A percentile compares a stretch with the other conserved stretches of the same genome.
These are phyloP conservation scores for Striga asiatica DNA, from an alignment of 257 asterid species.

Conservation along the genomic window DNA sequence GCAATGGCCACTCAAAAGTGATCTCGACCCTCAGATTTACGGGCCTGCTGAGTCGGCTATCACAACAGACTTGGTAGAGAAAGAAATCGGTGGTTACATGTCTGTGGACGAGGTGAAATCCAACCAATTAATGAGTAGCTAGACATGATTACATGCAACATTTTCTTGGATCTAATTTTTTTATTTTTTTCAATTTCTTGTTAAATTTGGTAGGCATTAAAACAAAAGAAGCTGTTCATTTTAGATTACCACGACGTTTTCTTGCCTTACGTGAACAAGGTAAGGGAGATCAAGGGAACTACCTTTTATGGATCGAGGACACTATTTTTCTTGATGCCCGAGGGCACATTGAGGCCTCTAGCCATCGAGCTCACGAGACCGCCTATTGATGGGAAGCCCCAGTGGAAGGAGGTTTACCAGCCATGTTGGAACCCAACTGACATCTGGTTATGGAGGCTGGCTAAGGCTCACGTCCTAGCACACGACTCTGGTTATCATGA, in stretches of 20 bases:
- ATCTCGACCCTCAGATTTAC: slow-evolving; percentile 52
- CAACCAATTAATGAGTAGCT: not conserved
- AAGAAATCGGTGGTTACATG: slow-evolving; percentile 33
- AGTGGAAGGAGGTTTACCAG: slow-evolving; percentile 41
- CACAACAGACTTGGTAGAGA: slow-evolving; percentile 36
- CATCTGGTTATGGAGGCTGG: slow-evolving; percentile 70
- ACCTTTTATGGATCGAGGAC: slow-evolving; percentile 73
- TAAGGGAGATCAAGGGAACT: slow-evolving; percentile 42
- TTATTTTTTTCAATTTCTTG: no score
- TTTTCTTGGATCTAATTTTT: no score
- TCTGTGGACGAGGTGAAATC: slow-evolving; percentile 50
- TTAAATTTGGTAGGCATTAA: slow-evolving; percentile 38
- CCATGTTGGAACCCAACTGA: slow-evolving; percentile 46
- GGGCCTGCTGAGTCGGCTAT: slow-evolving; percentile 69
- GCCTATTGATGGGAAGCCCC: slow-evolving; percentile 41
- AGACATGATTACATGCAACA: not conserved
- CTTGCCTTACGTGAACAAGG: slow-evolving; percentile 57
- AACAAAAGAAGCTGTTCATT: slow-evolving; percentile 54
- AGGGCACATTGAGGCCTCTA: slow-evolving; percentile 43
- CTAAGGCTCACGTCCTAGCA: slow-evolving; percentile 59
- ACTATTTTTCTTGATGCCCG: slow-evolving; percentile 42
- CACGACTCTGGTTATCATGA: slow-evolving; percentile 75
- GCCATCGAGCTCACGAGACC: slow-evolving; percentile 76
- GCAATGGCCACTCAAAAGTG: slow-evolving; percentile 84
- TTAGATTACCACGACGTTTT: slow-evolving; percentile 63